These are phyloP conservation scores for Panicum virgatum DNA, from an alignment of 202 grass and related monocot genomes.

Conservation along the genomic window DNA sequence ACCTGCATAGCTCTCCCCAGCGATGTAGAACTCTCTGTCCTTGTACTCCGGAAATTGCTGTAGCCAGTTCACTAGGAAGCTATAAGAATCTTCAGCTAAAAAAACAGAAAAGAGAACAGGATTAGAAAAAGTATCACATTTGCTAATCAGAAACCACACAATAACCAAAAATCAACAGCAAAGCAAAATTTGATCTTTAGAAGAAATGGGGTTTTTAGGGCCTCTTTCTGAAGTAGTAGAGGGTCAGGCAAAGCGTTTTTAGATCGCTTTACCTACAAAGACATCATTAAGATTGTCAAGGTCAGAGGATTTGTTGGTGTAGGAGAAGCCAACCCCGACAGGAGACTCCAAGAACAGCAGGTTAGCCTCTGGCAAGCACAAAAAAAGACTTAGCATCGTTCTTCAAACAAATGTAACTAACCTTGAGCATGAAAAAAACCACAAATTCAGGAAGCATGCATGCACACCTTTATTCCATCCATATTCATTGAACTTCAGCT, in stretches of 20 bases:
- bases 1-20: conserved; percentile 94
- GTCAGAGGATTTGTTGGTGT: conserved; percentile 80
- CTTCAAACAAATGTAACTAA: neutral
- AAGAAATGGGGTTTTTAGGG: neutral
- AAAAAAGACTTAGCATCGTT: neutral
- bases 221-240: neutral
- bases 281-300: conserved; percentile 54
- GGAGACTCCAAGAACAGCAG: conserved; percentile 82
- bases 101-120: neutral
- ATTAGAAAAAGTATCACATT: neutral
- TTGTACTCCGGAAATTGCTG: conserved; percentile 62
- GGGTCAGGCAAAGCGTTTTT: neutral
- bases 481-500: conserved; percentile 67
- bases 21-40: conserved; percentile 67
- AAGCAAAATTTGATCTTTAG: neutral
- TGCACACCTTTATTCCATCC: conserved; percentile 73
- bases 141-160: neutral
- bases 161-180: neutral
- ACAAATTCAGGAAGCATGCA: conserved; percentile 2
- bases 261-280: conserved; percentile 62
- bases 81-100: conserved; percentile 67
- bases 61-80: conserved; percentile 71
- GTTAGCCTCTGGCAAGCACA: conserved; percentile 63
- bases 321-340: conserved; percentile 81
- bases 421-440: conserved; percentile 6